Percentiles rank a stretch among this genome's conserved stretches.
Evolutionary conservation across 208 protist genomes (phyloP).

Genomic region (Phytomonas sp.): DNA sequence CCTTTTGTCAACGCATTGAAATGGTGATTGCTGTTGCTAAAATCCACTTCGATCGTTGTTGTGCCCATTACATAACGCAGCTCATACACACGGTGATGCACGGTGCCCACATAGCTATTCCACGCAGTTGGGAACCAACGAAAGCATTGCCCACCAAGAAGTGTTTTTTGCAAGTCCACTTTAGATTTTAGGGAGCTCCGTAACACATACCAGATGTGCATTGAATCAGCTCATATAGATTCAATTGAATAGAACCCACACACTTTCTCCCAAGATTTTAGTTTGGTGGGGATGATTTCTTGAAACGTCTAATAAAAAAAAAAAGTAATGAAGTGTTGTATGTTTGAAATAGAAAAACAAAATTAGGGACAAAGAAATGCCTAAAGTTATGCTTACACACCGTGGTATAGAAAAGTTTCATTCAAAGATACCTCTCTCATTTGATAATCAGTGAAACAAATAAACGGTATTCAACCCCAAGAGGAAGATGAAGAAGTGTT

Average conservation of each 20-base stretch:
- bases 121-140: constrained; percentile 45
- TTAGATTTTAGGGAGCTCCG: constrained; percentile 16
- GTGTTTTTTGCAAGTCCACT: constrained; percentile 40
- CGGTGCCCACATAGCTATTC: constrained; percentile 40
- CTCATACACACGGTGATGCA: constrained; percentile 37
- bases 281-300: neutral
- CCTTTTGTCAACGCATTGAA: neutral
- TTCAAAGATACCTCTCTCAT: neutral
- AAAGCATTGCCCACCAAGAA: constrained; percentile 74
- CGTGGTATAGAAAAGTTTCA: neutral
- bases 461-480: neutral
- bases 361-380: neutral
- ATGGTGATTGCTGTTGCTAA: neutral
- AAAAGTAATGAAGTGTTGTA: neutral
- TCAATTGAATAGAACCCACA: neutral
- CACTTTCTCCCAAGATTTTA: neutral
- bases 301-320: neutral
- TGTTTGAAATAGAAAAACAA: neutral
- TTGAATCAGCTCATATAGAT: neutral
- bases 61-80: constrained; percentile 18
- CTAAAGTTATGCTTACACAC: neutral
- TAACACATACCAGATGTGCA: constrained; percentile 25
- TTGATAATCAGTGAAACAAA: neutral
- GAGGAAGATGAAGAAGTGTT: neutral
- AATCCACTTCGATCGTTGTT: neutral